Base-by-base conservation (phyloP, 345 rosid genomes). In the Aethionema arabicum region DNA sequence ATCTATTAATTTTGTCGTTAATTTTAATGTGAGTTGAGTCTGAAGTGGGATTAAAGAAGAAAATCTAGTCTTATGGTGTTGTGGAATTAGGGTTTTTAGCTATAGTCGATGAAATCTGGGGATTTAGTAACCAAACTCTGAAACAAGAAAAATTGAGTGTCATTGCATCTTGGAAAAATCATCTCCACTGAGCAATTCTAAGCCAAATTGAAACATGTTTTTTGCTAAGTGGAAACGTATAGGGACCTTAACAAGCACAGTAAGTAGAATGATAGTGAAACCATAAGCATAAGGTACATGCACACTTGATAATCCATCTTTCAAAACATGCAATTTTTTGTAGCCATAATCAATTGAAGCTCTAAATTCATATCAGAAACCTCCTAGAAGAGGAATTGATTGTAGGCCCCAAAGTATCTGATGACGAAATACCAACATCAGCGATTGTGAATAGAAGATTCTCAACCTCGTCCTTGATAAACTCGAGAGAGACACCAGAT, bases 201-300 rank as follows among this genome's bases (percentile, higher is more conserved):
- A n/a, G 32, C 52, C 42, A 32, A n/a, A 57, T 5, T 32, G 71
- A 42, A 74, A 92, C 98, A 97, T 92, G 98, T 47, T 89, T 89
- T 84, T 79, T 89, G 5, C 90, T 85, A 90, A 92, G 63, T 32
- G 98, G 98, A 72, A 87, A 92, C 2, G 98, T 92, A 31, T n/a
- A n/a, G 80, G 91, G 37, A 95, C 95, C 76, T 92, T 92, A 48
- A 92, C 96, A 69, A 92, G 85, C 37, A 92, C 79, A 0, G 97
- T 92, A 8, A 92, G 77, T 5, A 92, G 84, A 68, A 92, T 87
- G 63, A 92, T 87, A 32, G 98, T 95, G 60, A 92, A 92, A 7
- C 98, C 98, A 68, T 92, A 92, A 0, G 97, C 73, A 51, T 89
- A 89, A 1, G 97, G 95, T 8, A 84, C 85, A 56, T 89, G 85